phyloP scores from a whole-genome alignment of 495 filamentous ascomycete species.

The Aspergillus avenaceus region DNA sequence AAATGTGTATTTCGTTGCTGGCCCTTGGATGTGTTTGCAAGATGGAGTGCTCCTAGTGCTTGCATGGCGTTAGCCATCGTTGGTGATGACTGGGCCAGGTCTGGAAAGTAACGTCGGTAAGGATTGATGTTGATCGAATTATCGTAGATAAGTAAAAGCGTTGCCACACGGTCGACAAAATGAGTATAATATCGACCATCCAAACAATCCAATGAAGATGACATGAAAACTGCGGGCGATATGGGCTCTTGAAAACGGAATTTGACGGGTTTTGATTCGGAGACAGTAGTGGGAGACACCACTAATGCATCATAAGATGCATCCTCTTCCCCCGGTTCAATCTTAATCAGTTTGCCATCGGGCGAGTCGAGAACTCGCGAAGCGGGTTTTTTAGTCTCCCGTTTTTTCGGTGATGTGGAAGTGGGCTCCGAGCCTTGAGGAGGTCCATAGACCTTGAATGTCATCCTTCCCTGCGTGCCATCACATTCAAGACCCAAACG shows the following conservation, averaged over 20 bases:
- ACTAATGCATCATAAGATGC: slow-evolving; percentile 13
- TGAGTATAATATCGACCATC: slow-evolving; percentile 36
- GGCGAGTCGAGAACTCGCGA: slow-evolving; percentile 9
- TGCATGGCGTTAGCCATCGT: slow-evolving; percentile 41
- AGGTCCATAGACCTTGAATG: slow-evolving; percentile 40
- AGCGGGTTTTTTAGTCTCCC: slow-evolving; percentile 14
- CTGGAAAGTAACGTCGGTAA: slow-evolving; percentile 33
- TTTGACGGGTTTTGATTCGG: slow-evolving; percentile 10
- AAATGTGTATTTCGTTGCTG: slow-evolving; percentile 33
- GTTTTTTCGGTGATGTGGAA: slow-evolving; percentile 15
- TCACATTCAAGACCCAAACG: slow-evolving; percentile 36
- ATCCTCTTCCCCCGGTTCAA: slow-evolving; percentile 12
- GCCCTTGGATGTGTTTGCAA: slow-evolving; percentile 36
- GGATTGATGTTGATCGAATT: slow-evolving; percentile 33
- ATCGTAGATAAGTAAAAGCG: slow-evolving; percentile 37
- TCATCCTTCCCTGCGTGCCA: slow-evolving; percentile 38
- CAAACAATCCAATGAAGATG: slow-evolving; percentile 21
- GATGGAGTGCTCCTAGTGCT: slow-evolving; percentile 39
- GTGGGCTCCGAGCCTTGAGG: slow-evolving; percentile 16
- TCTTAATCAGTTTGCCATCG: slow-evolving; percentile 10
- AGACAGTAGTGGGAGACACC: slow-evolving; percentile 18
- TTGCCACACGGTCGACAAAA: slow-evolving; percentile 36
- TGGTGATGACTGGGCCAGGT: slow-evolving; percentile 31
- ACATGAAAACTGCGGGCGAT: slow-evolving; percentile 14
- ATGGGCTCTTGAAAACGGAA: slow-evolving; percentile 27